Base-by-base conservation (phyloP, 192 early-diverging fungal species). In the Coemansia sp. region DNA sequence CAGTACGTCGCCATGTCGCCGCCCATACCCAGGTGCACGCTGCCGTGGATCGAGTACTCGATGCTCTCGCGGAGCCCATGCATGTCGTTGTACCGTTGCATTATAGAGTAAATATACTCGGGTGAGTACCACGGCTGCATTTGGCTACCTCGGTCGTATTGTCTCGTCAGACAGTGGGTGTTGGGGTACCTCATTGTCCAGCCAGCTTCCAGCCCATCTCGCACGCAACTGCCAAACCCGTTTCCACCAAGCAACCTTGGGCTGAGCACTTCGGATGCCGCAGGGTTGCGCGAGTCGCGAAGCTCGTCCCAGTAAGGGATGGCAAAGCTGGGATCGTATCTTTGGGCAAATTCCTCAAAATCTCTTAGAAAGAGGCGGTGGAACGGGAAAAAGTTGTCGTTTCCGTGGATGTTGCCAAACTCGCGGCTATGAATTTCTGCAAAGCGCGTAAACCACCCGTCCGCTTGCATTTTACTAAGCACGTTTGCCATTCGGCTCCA, bases 281-380 rank as follows among this genome's bases (percentile, higher is more conserved):
- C 76, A 4, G 85, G 81, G 59, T 62, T 67, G 61, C 73, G 77
- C 36, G 82, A 84, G 65, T 85, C 85, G 21, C 69, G 71, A 2
- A 83, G 68, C 86, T 85, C 87, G 38, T 90, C 89, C 86, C 86
- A 88, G 75, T 76, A 88, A 1, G 87, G 85, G 9, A 88, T 39
- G n/a, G 76, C 67, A 64, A 87, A 75, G 65, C 51, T 62, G 23
- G 56, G 62, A 64, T 86, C 80, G 46, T 85, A 76, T 18, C 67
- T 60, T 68, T 85, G 84, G 0, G 85, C 76, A 24, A 70, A 69
- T 36, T 76, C 77, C 58, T 89, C 87, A 71, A 85, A 85, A 18
- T 75, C 75, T 21, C 69, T 72, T 48, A 88, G 53, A 62, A 85
- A 85, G 38, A 64, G 72, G 14, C 88, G 77, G 63, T 89, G 86